Base-by-base conservation (phyloP, 768 basidiomycete genomes). In the Suillus occidentalis region DNA sequence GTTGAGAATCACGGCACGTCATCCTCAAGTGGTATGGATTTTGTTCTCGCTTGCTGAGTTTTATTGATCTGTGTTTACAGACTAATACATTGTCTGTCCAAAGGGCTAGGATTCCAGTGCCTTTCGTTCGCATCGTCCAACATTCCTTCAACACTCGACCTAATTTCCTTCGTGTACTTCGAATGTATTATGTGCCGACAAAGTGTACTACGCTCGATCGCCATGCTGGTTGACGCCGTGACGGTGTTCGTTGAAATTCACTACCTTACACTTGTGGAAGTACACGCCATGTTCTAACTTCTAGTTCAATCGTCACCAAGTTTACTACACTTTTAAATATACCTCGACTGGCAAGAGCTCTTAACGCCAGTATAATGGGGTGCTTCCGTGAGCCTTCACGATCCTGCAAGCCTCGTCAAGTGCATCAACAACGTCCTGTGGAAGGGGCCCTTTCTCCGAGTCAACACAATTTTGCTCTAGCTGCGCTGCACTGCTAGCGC, bases 371-470 rank as follows among this genome's bases (percentile, higher is more conserved):
- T 82, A 82, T 22, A 65, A 58, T 2, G 79, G 77, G 22, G 70
- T 73, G 61, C 72, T 79, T 36, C 67, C 78, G 49, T 74, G 72
- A 10, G 69, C 72, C 47, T 72, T 74, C 16, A 83, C 81, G 62
- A 81, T 76, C 59, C 68, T 67, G 70, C 79, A 81, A 2, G 85
- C 84, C 65, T 85, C 80, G 60, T 88, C 82, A 12, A 87, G 72
- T 20, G 81, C 82, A 55, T 80, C 72, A 7, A 87, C 74, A 1
- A 88, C 79, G 36, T 82, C 84, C 45, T 84, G 78, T 4, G 85
- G 83, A 39, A 87, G 76, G 0, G 85, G 84, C 0, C 86, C 85
- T 71, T 85, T 84, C 68, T 79, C 84, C 57, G 77, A 78, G 64
- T 84, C 80, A 56, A 74, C 72, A 56, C 80, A 76, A 64, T 85